Conservation (phyloP, 352 stramenopile genomes). For the Globisporangium apiculatum region DNA sequence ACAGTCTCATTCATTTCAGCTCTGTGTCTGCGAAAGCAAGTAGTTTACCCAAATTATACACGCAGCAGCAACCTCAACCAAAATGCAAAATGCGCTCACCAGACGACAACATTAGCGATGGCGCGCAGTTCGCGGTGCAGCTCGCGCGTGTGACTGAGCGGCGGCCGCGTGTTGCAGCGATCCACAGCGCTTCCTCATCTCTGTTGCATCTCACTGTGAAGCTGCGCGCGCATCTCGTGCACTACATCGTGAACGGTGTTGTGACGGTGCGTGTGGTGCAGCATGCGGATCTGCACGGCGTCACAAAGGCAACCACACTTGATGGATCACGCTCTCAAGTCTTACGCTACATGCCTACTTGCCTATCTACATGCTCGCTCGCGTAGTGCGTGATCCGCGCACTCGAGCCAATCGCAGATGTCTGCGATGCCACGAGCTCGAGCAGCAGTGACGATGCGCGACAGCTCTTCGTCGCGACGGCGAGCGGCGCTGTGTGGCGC, state of each 20-base stretch:
- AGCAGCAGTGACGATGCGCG: not conserved
- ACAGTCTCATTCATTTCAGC: not conserved
- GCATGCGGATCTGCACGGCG: not conserved
- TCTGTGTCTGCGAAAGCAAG: too few relatives aligned
- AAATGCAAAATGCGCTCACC: constrained; percentile 1
- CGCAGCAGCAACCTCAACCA: not conserved
- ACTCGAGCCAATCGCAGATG: constrained; percentile 25
- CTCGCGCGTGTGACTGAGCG: constrained; percentile 36
- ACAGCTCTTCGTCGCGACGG: constrained; percentile 25
- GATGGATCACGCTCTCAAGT: too few relatives aligned
- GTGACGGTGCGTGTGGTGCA: constrained; percentile 23
- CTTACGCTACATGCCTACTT: not conserved
- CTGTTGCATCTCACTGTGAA: constrained; percentile 23
- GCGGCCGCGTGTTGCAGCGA: constrained; percentile 19
- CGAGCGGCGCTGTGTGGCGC: constrained; percentile 42
- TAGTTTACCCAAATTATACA: too few relatives aligned
- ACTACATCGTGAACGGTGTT: constrained; percentile 35
- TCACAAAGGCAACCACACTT: not conserved
- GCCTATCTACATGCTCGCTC: not conserved
- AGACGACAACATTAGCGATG: not conserved
- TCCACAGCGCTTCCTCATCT: not conserved
- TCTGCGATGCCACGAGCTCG: constrained; percentile 14
- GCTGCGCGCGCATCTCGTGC: constrained; percentile 33
- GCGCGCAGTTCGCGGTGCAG: constrained; percentile 12
- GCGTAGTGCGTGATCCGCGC: constrained; percentile 38